Percentiles rank a stretch among this genome's conserved stretches.
Conservation (phyloP, 805 yeast species). For the Yamadazyma laniorum region DNA sequence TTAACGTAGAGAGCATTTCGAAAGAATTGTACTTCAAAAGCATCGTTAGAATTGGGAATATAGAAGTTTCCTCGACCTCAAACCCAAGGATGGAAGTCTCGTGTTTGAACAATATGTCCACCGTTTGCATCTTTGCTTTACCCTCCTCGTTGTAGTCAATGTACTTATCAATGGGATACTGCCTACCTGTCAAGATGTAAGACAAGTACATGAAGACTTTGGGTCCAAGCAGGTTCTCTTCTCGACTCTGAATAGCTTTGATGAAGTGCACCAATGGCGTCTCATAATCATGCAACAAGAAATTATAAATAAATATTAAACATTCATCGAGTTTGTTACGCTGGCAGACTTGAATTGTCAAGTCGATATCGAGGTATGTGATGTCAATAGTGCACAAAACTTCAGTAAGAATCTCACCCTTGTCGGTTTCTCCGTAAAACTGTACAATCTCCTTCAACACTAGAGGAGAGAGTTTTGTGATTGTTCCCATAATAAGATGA, state of each 20-base stretch:
- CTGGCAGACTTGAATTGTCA: constrained; percentile 62
- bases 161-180: constrained; percentile 67
- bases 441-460: constrained; percentile 63
- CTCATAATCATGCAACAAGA: constrained; percentile 62
- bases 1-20: constrained; percentile 63
- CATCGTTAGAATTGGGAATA: constrained; percentile 68
- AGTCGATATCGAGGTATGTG: constrained; percentile 70
- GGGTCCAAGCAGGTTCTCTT: constrained; percentile 3
- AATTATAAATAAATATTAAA: constrained; percentile 68
- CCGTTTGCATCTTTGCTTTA: constrained; percentile 50
- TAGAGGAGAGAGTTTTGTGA: constrained; percentile 56
- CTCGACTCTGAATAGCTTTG: constrained; percentile 29
- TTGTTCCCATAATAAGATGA: constrained; percentile 46
- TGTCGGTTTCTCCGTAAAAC: constrained; percentile 38
- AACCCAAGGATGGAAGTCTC: neutral
- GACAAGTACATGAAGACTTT: constrained; percentile 53
- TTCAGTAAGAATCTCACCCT: constrained; percentile 57
- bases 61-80: constrained; percentile 34
- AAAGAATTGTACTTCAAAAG: constrained; percentile 56
- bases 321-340: constrained; percentile 59
- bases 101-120: constrained; percentile 49
- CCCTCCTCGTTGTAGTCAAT: constrained; percentile 34
- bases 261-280: constrained; percentile 71
- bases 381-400: constrained; percentile 69
- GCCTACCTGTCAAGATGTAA: constrained; percentile 70